phyloP scores from a whole-genome alignment of 2,329 filamentous ascomycete genomes.

The Ciborinia camelliae region DNA sequence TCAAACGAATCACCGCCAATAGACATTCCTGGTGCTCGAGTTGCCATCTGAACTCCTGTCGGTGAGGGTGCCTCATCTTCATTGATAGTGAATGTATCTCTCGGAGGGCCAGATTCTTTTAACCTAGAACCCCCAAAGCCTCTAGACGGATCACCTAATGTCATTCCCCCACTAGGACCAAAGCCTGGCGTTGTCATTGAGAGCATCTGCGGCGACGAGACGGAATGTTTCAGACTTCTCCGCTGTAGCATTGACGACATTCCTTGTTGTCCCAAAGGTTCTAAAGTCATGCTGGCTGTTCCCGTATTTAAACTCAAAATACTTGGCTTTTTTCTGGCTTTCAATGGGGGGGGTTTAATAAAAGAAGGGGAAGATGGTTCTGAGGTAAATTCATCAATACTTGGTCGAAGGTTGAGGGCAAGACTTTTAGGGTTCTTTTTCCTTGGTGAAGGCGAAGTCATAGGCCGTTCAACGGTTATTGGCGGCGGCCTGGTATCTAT shows the following conservation, averaged over 20 bases:
- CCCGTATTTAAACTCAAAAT: conserved; percentile 75
- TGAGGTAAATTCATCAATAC: conserved; percentile 45
- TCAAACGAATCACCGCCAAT: conserved; percentile 60
- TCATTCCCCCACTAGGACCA: conserved; percentile 61
- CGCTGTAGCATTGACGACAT: conserved; percentile 59
- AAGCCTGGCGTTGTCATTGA: conserved; percentile 51
- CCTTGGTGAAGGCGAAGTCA: conserved; percentile 66
- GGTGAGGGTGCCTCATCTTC: conserved; percentile 44
- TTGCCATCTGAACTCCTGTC: conserved; percentile 60
- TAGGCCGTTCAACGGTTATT: conserved; percentile 48
- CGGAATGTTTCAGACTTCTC: conserved; percentile 63
- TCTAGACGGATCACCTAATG: conserved; percentile 47
- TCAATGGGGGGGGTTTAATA: conserved; percentile 72
- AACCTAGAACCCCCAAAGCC: conserved; percentile 33
- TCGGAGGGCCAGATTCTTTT: conserved; percentile 32
- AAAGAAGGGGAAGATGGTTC: conserved; percentile 67
- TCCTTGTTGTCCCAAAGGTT: conserved; percentile 54
- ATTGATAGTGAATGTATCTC: conserved; percentile 33
- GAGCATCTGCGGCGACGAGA: conserved; percentile 65
- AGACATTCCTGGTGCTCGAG: conserved; percentile 45
- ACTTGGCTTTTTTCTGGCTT: conserved; percentile 66
- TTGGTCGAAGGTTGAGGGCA: conserved; percentile 66
- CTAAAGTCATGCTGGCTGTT: conserved; percentile 50
- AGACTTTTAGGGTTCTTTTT: conserved; percentile 82
- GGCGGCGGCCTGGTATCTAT: conserved; percentile 44